Evolutionary conservation across 176 grass and related monocot genomes (phyloP).

Genomic region (Alloteropsis semialata): DNA sequence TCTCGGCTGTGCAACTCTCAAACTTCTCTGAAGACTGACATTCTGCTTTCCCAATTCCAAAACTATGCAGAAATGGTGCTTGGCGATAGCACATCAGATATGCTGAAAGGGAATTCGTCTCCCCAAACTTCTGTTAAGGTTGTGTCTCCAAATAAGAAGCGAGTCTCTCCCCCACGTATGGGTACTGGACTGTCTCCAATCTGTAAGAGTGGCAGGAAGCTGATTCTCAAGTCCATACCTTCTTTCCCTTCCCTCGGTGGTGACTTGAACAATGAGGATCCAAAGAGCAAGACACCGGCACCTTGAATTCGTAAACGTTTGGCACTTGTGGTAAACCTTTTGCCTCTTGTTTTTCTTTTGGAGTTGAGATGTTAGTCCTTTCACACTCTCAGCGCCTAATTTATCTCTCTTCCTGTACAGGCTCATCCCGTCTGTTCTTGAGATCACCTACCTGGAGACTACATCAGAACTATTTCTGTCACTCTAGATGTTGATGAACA

Average conservation of each 20-base stretch:
- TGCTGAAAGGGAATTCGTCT: constrained; percentile 28
- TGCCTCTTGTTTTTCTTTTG: neutral
- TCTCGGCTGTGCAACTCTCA: constrained; percentile 23
- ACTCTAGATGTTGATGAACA: constrained; percentile 5
- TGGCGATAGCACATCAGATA: constrained; percentile 15
- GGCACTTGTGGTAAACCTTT: neutral
- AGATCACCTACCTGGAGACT: neutral
- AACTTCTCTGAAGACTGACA: constrained; percentile 36
- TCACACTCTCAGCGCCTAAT: neutral
- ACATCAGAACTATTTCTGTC: neutral
- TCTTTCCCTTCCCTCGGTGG: constrained; percentile 58
- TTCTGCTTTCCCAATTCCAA: constrained; percentile 29
- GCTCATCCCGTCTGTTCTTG: neutral
- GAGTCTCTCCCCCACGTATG: constrained; percentile 47
- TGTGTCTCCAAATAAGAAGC: constrained; percentile 59
- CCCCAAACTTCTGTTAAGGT: constrained; percentile 48
- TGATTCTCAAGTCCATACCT: constrained; percentile 58
- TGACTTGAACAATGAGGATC: constrained; percentile 29
- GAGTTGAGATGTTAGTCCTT: neutral
- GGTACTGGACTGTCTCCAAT: constrained; percentile 53
- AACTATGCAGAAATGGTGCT: constrained; percentile 36
- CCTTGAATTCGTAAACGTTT: constrained; percentile 36
- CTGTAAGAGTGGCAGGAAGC: constrained; percentile 49
- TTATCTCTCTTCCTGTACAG: neutral
- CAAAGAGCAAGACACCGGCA: constrained; percentile 21